phyloP scores from a whole-genome alignment of 2,329 filamentous ascomycete genomes.

The Hirsutella rhossiliensis region DNA sequence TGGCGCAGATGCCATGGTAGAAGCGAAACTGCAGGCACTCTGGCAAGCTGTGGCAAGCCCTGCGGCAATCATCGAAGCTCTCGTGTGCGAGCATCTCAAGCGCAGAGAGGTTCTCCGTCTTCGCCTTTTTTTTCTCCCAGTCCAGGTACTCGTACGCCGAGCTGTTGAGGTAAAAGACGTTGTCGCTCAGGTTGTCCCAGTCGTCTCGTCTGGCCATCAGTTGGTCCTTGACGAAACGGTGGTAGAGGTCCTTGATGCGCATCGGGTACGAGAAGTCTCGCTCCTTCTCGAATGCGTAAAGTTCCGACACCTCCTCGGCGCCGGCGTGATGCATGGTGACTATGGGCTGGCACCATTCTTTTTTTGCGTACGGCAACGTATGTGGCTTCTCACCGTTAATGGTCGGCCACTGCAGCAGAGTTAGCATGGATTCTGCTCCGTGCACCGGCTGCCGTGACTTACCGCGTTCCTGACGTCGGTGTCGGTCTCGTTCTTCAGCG shows the following conservation, averaged over 20 bases:
- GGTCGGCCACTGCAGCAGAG: constrained; percentile 30
- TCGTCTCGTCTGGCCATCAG: constrained; percentile 26
- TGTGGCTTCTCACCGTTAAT: constrained; percentile 43
- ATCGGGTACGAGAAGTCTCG: constrained; percentile 21
- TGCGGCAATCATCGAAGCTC: constrained; percentile 28
- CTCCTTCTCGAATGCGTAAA: constrained; percentile 38
- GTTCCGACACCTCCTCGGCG: constrained; percentile 34
- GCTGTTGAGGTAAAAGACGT: constrained; percentile 27
- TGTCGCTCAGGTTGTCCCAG: constrained; percentile 42
- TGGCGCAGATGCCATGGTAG: constrained; percentile 24
- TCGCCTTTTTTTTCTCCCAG: constrained; percentile 18
- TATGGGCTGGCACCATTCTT: constrained; percentile 44
- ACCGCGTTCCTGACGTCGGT: constrained; percentile 29
- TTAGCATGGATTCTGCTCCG: no score
- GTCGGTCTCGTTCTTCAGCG: constrained; percentile 30
- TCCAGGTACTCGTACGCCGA: constrained; percentile 16
- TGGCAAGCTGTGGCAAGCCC: constrained; percentile 26
- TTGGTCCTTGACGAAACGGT: constrained; percentile 29
- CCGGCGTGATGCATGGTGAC: constrained; percentile 44
- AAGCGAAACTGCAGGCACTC: constrained; percentile 31
- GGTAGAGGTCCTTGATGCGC: constrained; percentile 34
- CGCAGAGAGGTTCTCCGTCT: constrained; percentile 18
- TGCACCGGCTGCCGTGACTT: constrained; percentile 9
- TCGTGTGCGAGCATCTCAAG: constrained; percentile 28
- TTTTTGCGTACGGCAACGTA: constrained; percentile 31